Base-by-base conservation (phyloP, 2,329 filamentous ascomycete species). In the Grosmannia penicillata region DNA sequence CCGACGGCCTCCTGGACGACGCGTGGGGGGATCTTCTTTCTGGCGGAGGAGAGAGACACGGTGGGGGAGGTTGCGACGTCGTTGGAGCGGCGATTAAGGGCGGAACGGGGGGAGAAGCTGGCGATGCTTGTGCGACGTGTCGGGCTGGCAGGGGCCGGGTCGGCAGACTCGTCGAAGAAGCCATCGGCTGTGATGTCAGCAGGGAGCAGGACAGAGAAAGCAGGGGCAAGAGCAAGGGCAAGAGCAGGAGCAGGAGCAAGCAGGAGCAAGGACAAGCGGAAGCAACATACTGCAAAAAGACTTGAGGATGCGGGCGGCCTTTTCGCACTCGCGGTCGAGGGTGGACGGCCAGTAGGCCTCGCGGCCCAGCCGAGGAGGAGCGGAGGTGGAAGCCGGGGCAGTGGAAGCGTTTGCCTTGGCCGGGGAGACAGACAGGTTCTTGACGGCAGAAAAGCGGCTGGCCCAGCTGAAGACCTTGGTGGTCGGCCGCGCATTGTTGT, bases 1-100 rank as follows among this genome's bases (percentile, higher is more conserved):
- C 85, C 89, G 48, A 89, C 85, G 22, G 87, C 86, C 59, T 91
- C 83, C 53, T 82, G 75, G 49, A 96, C 84, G 41, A 95, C 84
- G 52, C 79, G 72, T 41, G 78, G 65, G 1, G 89, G 89, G 22
- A 96, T 95, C 61, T 86, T 91, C 59, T 89, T 84, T 37, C 68
- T 58, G 15, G 83, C 63, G 38, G 65, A 66, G 36, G 64, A 65
- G 36, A 58, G 76, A 54, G 38, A 30, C 4, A 36, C 18, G 3
- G 45, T 40, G 9, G 45, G 39, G 11, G 43, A 48, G 49, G 19
- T 17, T 7, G 40, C 34, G 9, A 10, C 19, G 13, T 46, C 43
- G 4, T 21, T 21, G 1, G 44, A 40, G n/a, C 32, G 42, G 10
- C 35, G 31, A n/a, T n/a, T n/a, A n/a, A 8, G 38, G 18, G 18